These are phyloP conservation scores for Cladosporium sphaerospermum DNA, from an alignment of 2,329 filamentous ascomycete genomes.

Conservation along the genomic window DNA sequence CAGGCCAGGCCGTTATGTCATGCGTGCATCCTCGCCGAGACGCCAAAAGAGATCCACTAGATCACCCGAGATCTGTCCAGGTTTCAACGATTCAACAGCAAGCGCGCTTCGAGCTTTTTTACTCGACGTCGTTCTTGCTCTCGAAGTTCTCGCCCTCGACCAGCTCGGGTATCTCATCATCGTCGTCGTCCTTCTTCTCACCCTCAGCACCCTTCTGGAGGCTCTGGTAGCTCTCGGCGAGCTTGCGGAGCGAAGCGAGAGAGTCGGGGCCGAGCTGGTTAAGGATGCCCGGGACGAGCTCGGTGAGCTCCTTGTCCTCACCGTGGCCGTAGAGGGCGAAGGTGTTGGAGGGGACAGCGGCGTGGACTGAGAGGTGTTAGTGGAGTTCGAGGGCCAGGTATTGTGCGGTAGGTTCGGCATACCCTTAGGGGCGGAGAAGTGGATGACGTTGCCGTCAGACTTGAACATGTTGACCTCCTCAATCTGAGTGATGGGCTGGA, in stretches of 20 bases:
- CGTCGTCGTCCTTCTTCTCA: constrained; percentile 60
- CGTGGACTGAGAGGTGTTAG: constrained; percentile 64
- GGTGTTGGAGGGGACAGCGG: constrained; percentile 94
- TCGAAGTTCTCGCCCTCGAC: constrained; percentile 98
- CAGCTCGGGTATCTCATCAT: constrained; percentile 92
- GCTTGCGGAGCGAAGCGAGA: constrained; percentile 92
- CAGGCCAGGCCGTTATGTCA: constrained; percentile 4
- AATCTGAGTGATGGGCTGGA: constrained; percentile 97
- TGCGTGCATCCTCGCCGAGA: constrained; percentile 4
- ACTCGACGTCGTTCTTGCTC: constrained; percentile 79
- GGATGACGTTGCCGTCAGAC: constrained; percentile 98
- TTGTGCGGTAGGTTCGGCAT: constrained; percentile 17
- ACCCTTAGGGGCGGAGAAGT: constrained; percentile 98
- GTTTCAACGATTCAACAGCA: not conserved
- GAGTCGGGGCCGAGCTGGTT: constrained; percentile 99
- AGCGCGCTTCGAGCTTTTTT: constrained; percentile 30
- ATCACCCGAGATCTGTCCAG: constrained; percentile 9
- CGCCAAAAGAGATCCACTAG: constrained; percentile 11
- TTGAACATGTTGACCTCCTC: constrained; percentile 99
- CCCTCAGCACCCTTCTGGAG: constrained; percentile 89
- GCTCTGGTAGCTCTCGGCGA: constrained; percentile 99
- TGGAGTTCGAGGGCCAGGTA: not conserved
- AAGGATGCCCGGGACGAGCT: constrained; percentile 97
- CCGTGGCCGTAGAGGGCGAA: constrained; percentile 99
- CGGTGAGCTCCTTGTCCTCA: constrained; percentile 99